Percentiles rank a stretch among this genome's conserved stretches.
Conservation (phyloP, 352 stramenopile species). For the Saprolegnia diclina region DNA sequence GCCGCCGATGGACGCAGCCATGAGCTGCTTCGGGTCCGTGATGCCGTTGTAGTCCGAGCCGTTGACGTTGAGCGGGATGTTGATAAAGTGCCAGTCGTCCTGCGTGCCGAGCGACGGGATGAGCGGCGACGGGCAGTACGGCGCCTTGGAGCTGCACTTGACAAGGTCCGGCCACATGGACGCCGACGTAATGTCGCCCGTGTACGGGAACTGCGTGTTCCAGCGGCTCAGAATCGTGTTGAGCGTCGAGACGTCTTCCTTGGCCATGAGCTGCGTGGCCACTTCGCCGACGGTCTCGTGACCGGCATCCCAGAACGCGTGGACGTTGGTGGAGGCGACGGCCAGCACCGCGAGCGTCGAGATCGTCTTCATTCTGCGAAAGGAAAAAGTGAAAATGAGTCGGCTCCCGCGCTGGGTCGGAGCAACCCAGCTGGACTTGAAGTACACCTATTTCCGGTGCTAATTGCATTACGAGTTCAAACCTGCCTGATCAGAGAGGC, state of each 20-base stretch:
- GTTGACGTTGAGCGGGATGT: constrained; percentile 53
- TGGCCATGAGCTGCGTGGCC: constrained; percentile 44
- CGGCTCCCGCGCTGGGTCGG: too few species aligned
- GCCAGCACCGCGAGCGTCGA: too few species aligned
- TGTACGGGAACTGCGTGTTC: constrained; percentile 56
- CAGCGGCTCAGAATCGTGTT: constrained; percentile 41
- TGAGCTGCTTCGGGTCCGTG: constrained; percentile 37
- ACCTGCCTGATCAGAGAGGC: too few species aligned
- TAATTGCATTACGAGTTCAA: too few species aligned
- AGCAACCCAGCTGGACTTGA: too few species aligned
- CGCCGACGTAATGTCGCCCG: constrained; percentile 38
- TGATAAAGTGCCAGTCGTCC: constrained; percentile 64
- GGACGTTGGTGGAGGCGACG: too few species aligned
- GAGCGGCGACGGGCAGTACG: constrained; percentile 33
- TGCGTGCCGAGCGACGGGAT: constrained; percentile 45
- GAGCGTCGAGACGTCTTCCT: constrained; percentile 42
- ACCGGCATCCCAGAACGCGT: too few species aligned
- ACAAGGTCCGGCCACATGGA: constrained; percentile 54
- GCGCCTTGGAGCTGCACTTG: constrained; percentile 42
- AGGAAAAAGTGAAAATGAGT: too few species aligned
- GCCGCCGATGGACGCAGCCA: constrained; percentile 47
- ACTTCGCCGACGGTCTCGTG: constrained; percentile 40
- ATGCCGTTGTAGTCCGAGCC: constrained; percentile 36
- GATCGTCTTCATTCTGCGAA: too few species aligned
- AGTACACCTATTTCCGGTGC: too few species aligned